Base-by-base conservation (phyloP, 208 protist species). In the Endotrypanum monterogeii region DNA sequence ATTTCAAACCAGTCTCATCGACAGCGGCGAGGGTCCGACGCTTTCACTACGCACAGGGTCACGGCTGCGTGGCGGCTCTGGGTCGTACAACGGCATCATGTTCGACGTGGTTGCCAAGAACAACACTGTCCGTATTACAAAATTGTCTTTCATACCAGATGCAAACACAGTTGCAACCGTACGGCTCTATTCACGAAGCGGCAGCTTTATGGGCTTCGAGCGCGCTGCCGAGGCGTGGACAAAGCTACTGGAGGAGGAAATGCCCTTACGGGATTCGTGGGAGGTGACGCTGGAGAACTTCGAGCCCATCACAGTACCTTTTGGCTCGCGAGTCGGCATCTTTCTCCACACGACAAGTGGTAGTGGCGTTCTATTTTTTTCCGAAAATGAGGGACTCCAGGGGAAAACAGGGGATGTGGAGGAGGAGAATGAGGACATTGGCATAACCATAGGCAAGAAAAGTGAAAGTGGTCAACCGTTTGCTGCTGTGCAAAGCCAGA, bases 31-130 rank as follows among this genome's bases (percentile, higher is more conserved):
- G 39, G 87, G 81, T 6, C 86, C 84, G 6, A 83, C 72, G 25
- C 68, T 89, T 48, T 89, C 83, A 55, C 80, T 96, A 72, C 81
- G 75, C 65, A 94, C 89, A 0, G 87, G 88, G 20, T 65, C 73
- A 23, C 74, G 81, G 66, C 78, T 90, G 46, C 83, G 86, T 4
- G 88, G 83, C 48, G 82, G 86, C 5, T 85, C 90, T 1, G 89
- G 89, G 3, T 96, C 91, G 32, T 95, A 92, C 82, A 92, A 95
- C 61, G 91, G 94, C 14, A 95, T 98, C 73, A 96, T 98, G 91
- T 98, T 98, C 65, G 89, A 98, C 76, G 78, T 98, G 2, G 80
- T 98, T 18, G 87, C 94, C 5, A 91, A 95, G 73, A 80, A 79
- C 58, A 82, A 82, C 23, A 87, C 82, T 14, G 63, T 96, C 23